Evolutionary conservation across 768 basidiomycete genomes (phyloP), one percentile per base, ranked within the genome.

Genomic region (Termitomyces sp.): DNA sequence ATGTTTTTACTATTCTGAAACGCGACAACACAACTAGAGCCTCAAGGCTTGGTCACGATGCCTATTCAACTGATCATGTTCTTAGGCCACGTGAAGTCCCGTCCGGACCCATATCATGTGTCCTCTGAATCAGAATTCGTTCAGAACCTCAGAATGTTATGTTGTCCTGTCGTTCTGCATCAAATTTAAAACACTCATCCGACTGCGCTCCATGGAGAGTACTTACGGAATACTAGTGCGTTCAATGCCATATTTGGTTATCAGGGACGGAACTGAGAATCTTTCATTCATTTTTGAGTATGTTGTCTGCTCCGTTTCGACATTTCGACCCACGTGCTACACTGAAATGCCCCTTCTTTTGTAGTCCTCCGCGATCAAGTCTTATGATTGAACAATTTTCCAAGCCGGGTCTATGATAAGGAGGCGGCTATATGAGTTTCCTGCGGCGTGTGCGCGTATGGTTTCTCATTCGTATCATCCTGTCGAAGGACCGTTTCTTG

Each of bases 341-440:
- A 41, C 25, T 33, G 18, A 39, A 7, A 45, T 56, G 33, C 41
- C 12, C 43, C 25, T 40, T 44, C 16, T 32, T 31, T 15, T 53
- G 18, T 32, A 53, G 35, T 50, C 4, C 32, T 47, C 18, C 33
- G 13, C 40, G 48, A 57, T 48, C 46, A 20, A 52, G 51, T 52
- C 60, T 60, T 52, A 52, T 60, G 60, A 57, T 53, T 18, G 41
- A 41, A 47, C 15, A n/a, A 44, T 48, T 45, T 33, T 53, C 46
- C 40, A 52, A 39, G 18, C 50, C 41, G 39, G 52, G 29, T 23
- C 46, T 29, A 31, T 48, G 29, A 47, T 22, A 31, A 18, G 44
- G 36, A 42, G 12, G 27, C 49, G 36, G 50, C 31, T 56, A 43
- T 43, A 52, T 56, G 41, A 54, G 36, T 5, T 33, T 35, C 56